Base-by-base conservation (phyloP, 2,329 filamentous ascomycete species). In the Cordyceps cateniannulata region DNA sequence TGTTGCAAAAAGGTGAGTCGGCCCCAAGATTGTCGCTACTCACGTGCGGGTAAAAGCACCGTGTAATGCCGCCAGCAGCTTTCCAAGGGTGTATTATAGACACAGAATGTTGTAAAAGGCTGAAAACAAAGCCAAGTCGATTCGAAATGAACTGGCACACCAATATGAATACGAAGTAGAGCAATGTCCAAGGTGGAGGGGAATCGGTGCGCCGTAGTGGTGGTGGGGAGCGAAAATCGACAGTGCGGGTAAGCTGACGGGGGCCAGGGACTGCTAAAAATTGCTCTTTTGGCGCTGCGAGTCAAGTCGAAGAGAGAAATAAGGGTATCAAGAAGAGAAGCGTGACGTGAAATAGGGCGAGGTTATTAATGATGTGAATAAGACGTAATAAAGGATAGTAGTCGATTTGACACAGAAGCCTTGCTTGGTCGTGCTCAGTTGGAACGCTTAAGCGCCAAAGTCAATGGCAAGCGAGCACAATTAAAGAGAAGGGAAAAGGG, bases 171-270 rank as follows among this genome's bases (percentile, higher is more conserved):
- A 51, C 55, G 18, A 59, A 50, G 24, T 50, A 50, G 18, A 58
- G 44, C 25, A 40, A 40, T 40, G 50, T 53, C 49, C 45, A 22
- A 32, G 47, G 47, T 51, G 56, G 48, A 50, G 49, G 40, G 38
- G 9, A 40, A 60, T 27, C 50, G 50, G 49, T 42, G 49, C 50
- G 49, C 38, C 8, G 57, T 32, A 48, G 49, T 52, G 49, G 45
- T 59, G 56, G 58, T 60, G 58, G 58, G 58, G 58, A 60, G 58
- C 50, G 45, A 52, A 60, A 54, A 60, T 60, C 58, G 50, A 47
- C 38, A 54, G 48, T 38, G 58, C 49, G 49, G 50, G 50, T 53
- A 60, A 52, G 58, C 58, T 40, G 50, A 60, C 58, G 45, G 58
- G 58, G 50, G 50, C 42, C 55, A 38, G 20, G 47, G 45, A 50